Percentiles rank a stretch among this genome's conserved stretches.
Conservation (phyloP, 1,139 yeast genomes). For the Taiozyma sp. region DNA sequence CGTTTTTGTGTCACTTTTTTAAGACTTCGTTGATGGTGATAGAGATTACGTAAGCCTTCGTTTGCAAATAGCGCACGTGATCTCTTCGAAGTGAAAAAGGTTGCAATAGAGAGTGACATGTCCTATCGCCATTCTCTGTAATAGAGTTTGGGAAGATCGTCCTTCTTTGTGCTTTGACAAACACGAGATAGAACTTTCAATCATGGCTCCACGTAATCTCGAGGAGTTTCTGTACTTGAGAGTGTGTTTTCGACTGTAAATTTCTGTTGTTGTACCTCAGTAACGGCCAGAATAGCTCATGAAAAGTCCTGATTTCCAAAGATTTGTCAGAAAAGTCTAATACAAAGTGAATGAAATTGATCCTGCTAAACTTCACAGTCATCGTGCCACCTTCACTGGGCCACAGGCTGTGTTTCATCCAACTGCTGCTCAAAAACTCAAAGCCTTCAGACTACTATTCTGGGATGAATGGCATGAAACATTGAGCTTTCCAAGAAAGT, state of each 20-base stretch:
- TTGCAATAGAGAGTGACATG: neutral
- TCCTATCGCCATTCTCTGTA: too few species aligned
- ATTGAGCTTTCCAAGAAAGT: conserved; percentile 37
- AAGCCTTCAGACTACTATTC: conserved; percentile 61
- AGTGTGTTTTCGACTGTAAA: conserved; percentile 7
- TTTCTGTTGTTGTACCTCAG: neutral
- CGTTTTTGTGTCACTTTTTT: too few species aligned
- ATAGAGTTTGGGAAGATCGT: neutral
- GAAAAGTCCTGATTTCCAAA: conserved; percentile 58
- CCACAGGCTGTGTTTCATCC: conserved; percentile 36
- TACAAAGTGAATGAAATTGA: conserved; percentile 60
- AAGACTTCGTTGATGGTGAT: too few species aligned
- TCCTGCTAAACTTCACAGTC: conserved; percentile 23
- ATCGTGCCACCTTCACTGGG: conserved; percentile 23
- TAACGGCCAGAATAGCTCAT: conserved; percentile 35
- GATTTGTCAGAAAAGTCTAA: conserved; percentile 61
- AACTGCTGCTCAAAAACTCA: conserved; percentile 46
- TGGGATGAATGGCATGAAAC: conserved; percentile 54
- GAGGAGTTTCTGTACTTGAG: conserved; percentile 43
- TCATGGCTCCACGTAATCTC: conserved; percentile 21
- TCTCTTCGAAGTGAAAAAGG: too few species aligned
- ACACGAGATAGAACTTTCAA: too few species aligned
- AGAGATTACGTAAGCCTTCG: too few species aligned
- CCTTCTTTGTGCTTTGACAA: neutral
- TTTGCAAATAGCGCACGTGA: too few species aligned